phyloP scores from a whole-genome alignment of 306 rosid species.

The Casuarina cunninghamiana region DNA sequence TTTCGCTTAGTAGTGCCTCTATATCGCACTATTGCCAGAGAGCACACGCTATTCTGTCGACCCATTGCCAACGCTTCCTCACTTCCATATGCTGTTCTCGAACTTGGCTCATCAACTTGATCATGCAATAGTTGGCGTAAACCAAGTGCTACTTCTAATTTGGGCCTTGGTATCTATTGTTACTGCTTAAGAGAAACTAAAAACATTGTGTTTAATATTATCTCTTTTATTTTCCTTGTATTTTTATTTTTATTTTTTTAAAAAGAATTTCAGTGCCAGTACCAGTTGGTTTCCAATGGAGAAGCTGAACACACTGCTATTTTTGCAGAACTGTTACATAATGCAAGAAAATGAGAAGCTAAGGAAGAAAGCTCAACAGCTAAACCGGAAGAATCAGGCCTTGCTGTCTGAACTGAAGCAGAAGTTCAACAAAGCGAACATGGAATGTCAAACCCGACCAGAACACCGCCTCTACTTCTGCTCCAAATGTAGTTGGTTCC shows the following conservation, averaged over 20 bases:
- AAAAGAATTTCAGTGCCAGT: conserved; percentile 18
- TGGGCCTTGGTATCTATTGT: too few relatives aligned
- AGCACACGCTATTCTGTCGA: too few relatives aligned
- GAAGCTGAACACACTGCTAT: conserved; percentile 28
- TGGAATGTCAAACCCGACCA: conserved; percentile 18
- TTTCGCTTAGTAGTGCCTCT: too few relatives aligned
- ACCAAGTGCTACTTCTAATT: too few relatives aligned
- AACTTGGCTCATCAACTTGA: neutral
- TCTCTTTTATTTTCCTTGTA: too few relatives aligned
- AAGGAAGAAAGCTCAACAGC: conserved; percentile 38
- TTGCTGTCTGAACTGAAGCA: conserved; percentile 36
- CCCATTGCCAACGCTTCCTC: too few relatives aligned
- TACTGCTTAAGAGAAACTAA: too few relatives aligned
- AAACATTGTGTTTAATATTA: neutral
- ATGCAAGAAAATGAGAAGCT: conserved; percentile 40
- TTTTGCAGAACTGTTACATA: conserved; percentile 36
- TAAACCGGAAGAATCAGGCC: conserved; percentile 37
- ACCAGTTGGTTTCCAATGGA: conserved; percentile 13
- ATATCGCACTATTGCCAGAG: neutral
- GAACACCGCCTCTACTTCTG: conserved; percentile 29
- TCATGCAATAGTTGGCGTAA: neutral
- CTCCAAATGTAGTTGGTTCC: conserved; percentile 11
- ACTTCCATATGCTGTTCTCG: too few relatives aligned
- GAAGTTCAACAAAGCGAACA: conserved; percentile 19
- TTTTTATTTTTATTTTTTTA: too few relatives aligned